Percentiles rank a stretch among this genome's conserved stretches.
phyloP scores from a whole-genome alignment of 2,329 filamentous ascomycete genomes.

The Curvularia verruculosa region DNA sequence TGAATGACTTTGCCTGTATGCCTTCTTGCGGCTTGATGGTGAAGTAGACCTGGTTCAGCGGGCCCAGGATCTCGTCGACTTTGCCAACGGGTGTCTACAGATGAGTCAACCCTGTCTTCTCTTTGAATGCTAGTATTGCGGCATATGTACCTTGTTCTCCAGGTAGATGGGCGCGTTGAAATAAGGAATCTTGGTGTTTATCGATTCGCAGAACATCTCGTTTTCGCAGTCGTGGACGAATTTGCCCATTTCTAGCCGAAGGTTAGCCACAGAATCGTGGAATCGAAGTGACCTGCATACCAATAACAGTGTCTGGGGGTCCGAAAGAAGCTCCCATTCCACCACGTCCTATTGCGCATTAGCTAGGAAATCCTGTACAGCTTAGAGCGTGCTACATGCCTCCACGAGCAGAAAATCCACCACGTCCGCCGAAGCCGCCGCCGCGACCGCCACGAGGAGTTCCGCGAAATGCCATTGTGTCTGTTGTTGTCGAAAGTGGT shows the following conservation, averaged over 20 bases:
- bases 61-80: slow-evolving; percentile 96
- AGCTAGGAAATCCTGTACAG: slow-evolving; percentile 33
- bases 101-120: slow-evolving; percentile 27
- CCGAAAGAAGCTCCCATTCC: slow-evolving; percentile 50
- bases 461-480: slow-evolving; percentile 68
- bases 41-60: slow-evolving; percentile 98
- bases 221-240: slow-evolving; percentile 96
- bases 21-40: slow-evolving; percentile 97
- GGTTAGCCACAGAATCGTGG: slow-evolving; percentile 22
- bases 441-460: slow-evolving; percentile 47
- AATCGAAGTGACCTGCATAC: slow-evolving; percentile 32
- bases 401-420: slow-evolving; percentile 59
- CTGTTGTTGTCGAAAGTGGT: slow-evolving; percentile 33
- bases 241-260: slow-evolving; percentile 80
- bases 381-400: slow-evolving; percentile 44
- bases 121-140: background rate
- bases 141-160: slow-evolving; percentile 80
- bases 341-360: slow-evolving; percentile 45
- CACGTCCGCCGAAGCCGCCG: slow-evolving; percentile 59
- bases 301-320: slow-evolving; percentile 53
- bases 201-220: slow-evolving; percentile 95
- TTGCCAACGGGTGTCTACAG: slow-evolving; percentile 83
- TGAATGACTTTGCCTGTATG: slow-evolving; percentile 93
- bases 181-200: slow-evolving; percentile 94
- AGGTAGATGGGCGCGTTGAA: slow-evolving; percentile 99